Evolutionary conservation across 192 early-diverging fungal genomes (phyloP), one percentile per base, ranked within the genome.

Genomic region (Diversispora epigaea): DNA sequence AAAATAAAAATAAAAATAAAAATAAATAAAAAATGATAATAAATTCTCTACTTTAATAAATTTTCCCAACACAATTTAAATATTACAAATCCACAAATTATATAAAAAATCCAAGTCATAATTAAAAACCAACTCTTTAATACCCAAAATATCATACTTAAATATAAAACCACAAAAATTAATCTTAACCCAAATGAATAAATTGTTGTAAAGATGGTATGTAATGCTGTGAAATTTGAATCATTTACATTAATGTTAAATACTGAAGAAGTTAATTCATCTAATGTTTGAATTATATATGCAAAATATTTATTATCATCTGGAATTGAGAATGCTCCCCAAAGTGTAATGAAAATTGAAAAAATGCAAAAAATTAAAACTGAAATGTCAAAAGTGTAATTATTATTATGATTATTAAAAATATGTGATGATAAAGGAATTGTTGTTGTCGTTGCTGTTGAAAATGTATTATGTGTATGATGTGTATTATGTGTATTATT

Each of bases 101-200:
- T 32, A 32, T 32, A 32, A 32, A 32, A 32, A n/a, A 44, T 40
- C 62, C 62, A 64, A 64, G 39, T 64, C 62, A 64, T 64, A 3
- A 64, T n/a, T 41, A 64, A 41, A 6, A 64, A 41, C 62, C 62
- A 64, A 7, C 62, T 40, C 8, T 64, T 64, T 8, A 64, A 19
- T 2, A 64, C 62, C 62, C 62, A 64, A 64, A 64, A 64, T 64
- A 64, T 40, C 40, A 64, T 64, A 11, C 17, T 64, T 17, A 64
- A 64, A 43, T 64, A 64, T 40, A 40, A 15, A 43, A 64, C 6
- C n/a, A 64, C 14, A 32, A 64, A 41, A 17, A 40, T 11, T 17
- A 32, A 32, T 7, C 62, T 64, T 64, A 32, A 17, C 9, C 62
- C 62, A 17, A 64, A 17, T 8, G n/a, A 41, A 32, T 64, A 64